Evolutionary conservation across 1,284 basidiomycete species (phyloP), one percentile per base, ranked within the genome.

Genomic region (Agaricales sp.): DNA sequence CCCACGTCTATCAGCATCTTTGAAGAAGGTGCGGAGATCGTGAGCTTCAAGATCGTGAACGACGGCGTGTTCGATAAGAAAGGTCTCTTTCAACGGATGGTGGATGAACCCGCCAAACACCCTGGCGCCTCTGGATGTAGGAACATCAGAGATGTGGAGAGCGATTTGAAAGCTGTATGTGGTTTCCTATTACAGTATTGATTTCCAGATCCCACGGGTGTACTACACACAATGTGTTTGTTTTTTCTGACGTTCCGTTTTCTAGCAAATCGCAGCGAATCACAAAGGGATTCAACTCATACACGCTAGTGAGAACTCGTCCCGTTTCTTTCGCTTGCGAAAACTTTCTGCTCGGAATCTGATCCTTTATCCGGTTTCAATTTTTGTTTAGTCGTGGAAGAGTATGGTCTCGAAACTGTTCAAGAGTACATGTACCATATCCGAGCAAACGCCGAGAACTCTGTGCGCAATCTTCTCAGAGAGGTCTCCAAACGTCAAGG

Each of bases 401-500:
- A 98, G 57, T 96, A 95, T 61, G 80, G 86, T 2, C 73, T 97
- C 30, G 68, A 80, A 48, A 92, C 82, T 1, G 94, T 97, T 1
- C 92, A 97, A 61, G 79, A 85, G 58, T 95, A 96, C 68, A 95
- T 95, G 92, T 75, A 78, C 54, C 82, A 90, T 60, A 95, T 97
- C 62, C 84, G 92, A 43, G 67, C 77, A 50, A 98, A 97, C 59
- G 95, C 95, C 41, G 95, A 97, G 62, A 73, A 70, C 51, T 90
- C 89, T 2, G 93, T 98, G 1, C 78, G 94, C 45, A 85, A 82
- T 53, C 75, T 98, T 44, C 74, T 98, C 26, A 75, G 77, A 35
- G 75, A 85, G 49, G 90, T 93, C n/a, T 86, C 75, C 14, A 75
- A 78, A 58, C 75, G 77, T 24, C 71, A 74, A 3, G 82, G 85